A percentile compares a stretch with the other conserved stretches of the same genome.
Evolutionary conservation across 1,284 basidiomycete species (phyloP).

Genomic region (Ustilago bromivora): DNA sequence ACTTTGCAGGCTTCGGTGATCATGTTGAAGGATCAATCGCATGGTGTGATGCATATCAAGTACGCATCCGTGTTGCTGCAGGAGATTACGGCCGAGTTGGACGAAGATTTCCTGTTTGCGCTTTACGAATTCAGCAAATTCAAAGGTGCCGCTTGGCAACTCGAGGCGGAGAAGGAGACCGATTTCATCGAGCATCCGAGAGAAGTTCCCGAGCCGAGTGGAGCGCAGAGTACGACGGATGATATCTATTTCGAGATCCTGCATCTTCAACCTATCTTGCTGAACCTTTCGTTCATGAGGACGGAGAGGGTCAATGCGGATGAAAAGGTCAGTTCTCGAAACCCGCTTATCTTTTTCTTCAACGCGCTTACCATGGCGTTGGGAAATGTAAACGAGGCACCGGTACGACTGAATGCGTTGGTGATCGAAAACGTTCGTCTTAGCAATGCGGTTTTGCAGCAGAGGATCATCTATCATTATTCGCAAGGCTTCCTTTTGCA

Average conservation of each 20-base stretch:
- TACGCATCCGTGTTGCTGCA: conserved; percentile 95
- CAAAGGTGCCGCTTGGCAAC: conserved; percentile 74
- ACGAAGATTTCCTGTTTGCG: conserved; percentile 95
- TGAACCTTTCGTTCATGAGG: conserved; percentile 96
- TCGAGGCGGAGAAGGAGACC: conserved; percentile 43
- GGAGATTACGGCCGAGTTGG: conserved; percentile 92
- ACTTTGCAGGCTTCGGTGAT: conserved; percentile 90
- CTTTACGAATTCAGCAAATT: conserved; percentile 92
- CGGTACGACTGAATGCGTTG: conserved; percentile 93
- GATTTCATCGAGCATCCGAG: conserved; percentile 81
- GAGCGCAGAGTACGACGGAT: conserved; percentile 69
- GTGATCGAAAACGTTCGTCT: conserved; percentile 94
- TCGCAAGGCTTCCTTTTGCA: conserved; percentile 93
- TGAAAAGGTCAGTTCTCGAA: conserved; percentile 74
- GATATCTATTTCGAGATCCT: conserved; percentile 96
- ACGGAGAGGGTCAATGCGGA: conserved; percentile 92
- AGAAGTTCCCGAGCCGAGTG: conserved; percentile 83
- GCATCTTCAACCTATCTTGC: conserved; percentile 93
- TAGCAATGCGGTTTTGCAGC: conserved; percentile 84
- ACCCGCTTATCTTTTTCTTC: conserved; percentile 91
- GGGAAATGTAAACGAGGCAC: conserved; percentile 96
- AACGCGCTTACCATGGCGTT: conserved; percentile 97
- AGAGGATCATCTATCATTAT: conserved; percentile 90
- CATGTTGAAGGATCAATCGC: conserved; percentile 86
- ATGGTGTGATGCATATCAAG: conserved; percentile 96